phyloP scores from a whole-genome alignment of 768 basidiomycete genomes.

The Candolleomyces aberdarensis region DNA sequence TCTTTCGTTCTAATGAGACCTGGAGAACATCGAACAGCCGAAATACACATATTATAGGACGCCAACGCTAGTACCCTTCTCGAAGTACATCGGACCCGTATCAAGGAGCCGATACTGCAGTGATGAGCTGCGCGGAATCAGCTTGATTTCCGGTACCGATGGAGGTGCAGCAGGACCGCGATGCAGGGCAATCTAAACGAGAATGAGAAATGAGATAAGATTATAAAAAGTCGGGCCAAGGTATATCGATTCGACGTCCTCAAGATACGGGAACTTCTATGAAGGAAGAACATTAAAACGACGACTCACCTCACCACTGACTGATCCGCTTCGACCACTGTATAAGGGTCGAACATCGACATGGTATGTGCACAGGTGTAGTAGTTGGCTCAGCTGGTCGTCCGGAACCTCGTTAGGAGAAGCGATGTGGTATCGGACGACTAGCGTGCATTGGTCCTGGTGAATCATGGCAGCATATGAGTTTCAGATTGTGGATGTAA shows the following conservation, averaged over 20 bases:
- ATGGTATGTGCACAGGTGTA: slow-evolving; percentile 66
- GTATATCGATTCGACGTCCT: too few relatives aligned
- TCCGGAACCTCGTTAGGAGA: slow-evolving; percentile 51
- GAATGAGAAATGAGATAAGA: not conserved
- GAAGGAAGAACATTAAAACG: not conserved
- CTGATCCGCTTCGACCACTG: slow-evolving; percentile 73
- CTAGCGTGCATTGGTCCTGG: slow-evolving; percentile 50
- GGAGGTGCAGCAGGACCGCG: slow-evolving; percentile 38
- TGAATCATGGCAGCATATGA: too few relatives aligned
- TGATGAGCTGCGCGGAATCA: slow-evolving; percentile 52
- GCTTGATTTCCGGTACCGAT: slow-evolving; percentile 25
- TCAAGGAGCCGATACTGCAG: slow-evolving; percentile 75
- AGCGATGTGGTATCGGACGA: slow-evolving; percentile 64
- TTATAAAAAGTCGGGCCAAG: not conserved
- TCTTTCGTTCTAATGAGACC: too few relatives aligned
- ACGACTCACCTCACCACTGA: slow-evolving; percentile 67
- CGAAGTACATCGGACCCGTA: slow-evolving; percentile 62
- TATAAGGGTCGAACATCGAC: slow-evolving; percentile 68
- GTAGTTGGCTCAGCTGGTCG: slow-evolving; percentile 53
- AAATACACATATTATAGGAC: slow-evolving; percentile 33
- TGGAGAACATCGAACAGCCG: too few relatives aligned
- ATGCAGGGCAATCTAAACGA: slow-evolving; percentile 57
- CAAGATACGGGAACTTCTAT: not conserved
- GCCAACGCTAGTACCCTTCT: slow-evolving; percentile 64
- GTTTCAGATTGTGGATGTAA: too few relatives aligned